Evolutionary conservation across 1,284 basidiomycete genomes (phyloP), one percentile per base, ranked within the genome.

Genomic region (Caloboletus inedulis): DNA sequence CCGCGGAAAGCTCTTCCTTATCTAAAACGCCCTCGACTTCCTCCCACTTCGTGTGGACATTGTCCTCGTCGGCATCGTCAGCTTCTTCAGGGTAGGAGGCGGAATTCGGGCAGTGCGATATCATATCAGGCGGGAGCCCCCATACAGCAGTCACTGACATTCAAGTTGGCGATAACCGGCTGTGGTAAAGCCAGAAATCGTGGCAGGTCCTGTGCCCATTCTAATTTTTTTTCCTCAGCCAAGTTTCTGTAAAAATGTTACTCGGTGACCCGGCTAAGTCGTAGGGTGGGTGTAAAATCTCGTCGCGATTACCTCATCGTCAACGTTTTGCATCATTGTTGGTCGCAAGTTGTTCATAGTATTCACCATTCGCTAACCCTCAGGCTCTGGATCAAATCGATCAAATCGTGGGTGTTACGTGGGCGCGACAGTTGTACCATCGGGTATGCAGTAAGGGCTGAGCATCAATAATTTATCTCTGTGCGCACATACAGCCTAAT

Each of bases 11-110:
- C 37, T 71, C 69, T 12, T 64, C 68, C 31, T 63, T 68, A 8
- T 66, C 67, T 10, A 69, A 45, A 1, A 57, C 39, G 19, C 66
- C 66, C 16, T 68, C 70, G 8, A 16, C 68, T 27, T 67, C 69
- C 37, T 69, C 66, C 9, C 53, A 56, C 33, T 68, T 72, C 23
- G 65, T 59, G 30, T 55, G 58, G 4, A 51, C 56, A 30, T 61
- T 53, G 8, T 60, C 59, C n/a, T 44, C 39, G 8, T 58, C 64
- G 14, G 47, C 58, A 31, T 61, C 56, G 4, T 60, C 62, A 16
- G 46, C 41, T 12, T 60, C 66, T 4, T 68, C 66, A 37, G 66
- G 70, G 27, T 70, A 59, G 29, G 62, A 55, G 3, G 46, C 7
- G 13, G 59, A 56, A 0, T 54, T 55, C 35, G 13, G 13, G 36